Conservation (phyloP, 2,329 filamentous ascomycete species). For the Orbilia ellipsospora region DNA sequence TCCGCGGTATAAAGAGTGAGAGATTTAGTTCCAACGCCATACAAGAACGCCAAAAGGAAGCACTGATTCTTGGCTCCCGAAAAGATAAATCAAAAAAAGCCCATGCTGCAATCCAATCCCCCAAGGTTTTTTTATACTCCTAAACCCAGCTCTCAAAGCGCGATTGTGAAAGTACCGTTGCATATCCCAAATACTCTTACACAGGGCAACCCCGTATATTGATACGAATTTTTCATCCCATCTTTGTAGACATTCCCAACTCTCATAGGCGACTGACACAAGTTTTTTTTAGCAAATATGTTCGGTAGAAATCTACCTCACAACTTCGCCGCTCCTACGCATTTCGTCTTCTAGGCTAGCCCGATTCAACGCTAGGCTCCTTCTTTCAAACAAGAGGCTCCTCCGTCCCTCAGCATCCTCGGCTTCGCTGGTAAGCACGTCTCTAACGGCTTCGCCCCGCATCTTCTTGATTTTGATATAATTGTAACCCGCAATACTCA, state of each 20-base stretch:
- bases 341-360: slow-evolving; percentile 33
- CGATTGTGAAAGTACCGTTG: too few relatives aligned
- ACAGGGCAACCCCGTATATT: neutral
- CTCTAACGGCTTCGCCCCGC: slow-evolving; percentile 75
- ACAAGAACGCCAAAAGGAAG: neutral
- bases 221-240: neutral
- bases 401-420: slow-evolving; percentile 48
- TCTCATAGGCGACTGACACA: too few relatives aligned
- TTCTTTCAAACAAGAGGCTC: slow-evolving; percentile 41
- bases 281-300: too few relatives aligned
- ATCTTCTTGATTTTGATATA: slow-evolving; percentile 93
- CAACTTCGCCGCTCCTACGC: slow-evolving; percentile 9
- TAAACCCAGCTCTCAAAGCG: neutral
- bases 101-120: too few relatives aligned
- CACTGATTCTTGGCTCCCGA: too few relatives aligned
- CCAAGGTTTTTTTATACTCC: neutral
- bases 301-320: slow-evolving; percentile 7
- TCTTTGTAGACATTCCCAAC: too few relatives aligned
- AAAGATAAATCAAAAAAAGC: too few relatives aligned
- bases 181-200: slow-evolving; percentile 9
- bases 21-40: slow-evolving; percentile 6
- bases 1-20: neutral
- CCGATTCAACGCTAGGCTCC: slow-evolving; percentile 43
- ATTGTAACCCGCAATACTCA: slow-evolving; percentile 89
- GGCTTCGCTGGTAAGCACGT: slow-evolving; percentile 38